Base-by-base conservation (phyloP, 495 filamentous ascomycete species). In the Rhypophila decipiens region DNA sequence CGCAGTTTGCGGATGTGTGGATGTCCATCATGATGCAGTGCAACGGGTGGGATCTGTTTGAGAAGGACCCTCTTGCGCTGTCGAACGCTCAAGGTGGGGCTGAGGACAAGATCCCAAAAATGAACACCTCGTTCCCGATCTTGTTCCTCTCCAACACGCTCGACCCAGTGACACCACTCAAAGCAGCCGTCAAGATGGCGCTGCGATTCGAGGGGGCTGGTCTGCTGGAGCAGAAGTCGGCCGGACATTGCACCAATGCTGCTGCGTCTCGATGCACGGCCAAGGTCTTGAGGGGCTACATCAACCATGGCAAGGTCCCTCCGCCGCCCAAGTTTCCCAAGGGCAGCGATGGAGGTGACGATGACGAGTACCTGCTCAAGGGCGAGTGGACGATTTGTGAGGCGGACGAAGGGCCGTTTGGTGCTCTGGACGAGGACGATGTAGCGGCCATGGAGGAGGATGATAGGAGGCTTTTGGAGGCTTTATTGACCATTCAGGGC, bases 81-180 rank as follows among this genome's bases (percentile, higher is more conserved):
- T 34, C 12, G 9, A 10, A 11, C 8, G 15, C 13, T 2, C 15
- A 18, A 21, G 17, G 11, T 18, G 0, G 11, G 19, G 2, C 19
- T 3, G 12, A 18, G 10, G 42, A 29, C 3, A 8, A 15, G 4
- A 44, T 22, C 3, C 24, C 9, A 9, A 55, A 62, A 13, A 69
- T 74, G 48, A 55, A 71, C 13, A 82, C 78, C 3, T 65, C 72
- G 0, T 73, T 78, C 50, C 82, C 81, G 1, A 53, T 86, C 27
- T 63, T 86, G 11, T 76, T 86, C 44, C 59, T 85, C 2, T 74
- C 71, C 41, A 84, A 78, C 55, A 71, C 66, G 0, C 61, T 73
- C 12, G 81, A 86, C 42, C 83, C 82, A 0, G 80, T 84, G 24
- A 82, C 78, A 0, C 73, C 80, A 4, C 56, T 83, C 4, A 21